A percentile compares a stretch with the other conserved stretches of the same genome.
phyloP scores from a whole-genome alignment of 208 protist genomes.

The Acanthamoeba culbertsoni region DNA sequence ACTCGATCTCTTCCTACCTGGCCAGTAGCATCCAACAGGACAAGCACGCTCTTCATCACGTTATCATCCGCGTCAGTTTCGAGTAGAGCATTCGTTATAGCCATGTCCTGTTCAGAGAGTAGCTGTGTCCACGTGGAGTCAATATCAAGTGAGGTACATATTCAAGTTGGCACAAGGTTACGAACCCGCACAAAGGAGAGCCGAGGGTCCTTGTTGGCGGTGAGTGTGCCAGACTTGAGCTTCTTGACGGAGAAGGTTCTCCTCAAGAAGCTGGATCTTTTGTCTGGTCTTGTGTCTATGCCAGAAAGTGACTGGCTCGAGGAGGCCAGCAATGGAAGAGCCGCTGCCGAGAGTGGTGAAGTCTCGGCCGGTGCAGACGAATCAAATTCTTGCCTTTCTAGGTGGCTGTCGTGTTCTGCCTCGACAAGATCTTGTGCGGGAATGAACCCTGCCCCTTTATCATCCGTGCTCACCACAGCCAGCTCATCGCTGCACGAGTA shows the following conservation, averaged over 20 bases:
- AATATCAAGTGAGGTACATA: no score
- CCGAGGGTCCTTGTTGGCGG: background rate
- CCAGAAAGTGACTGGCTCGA: background rate
- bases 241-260: slow-evolving; percentile 36
- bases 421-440: no score
- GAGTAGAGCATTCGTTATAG: background rate
- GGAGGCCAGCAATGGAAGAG: background rate
- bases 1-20: background rate
- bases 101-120: background rate
- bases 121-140: background rate
- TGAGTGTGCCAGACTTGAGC: background rate
- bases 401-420: no score
- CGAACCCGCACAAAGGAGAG: background rate
- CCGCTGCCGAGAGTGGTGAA: no score
- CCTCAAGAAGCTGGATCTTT: background rate
- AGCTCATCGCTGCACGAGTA: no score
- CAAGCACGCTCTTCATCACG: background rate
- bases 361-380: no score
- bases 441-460: no score
- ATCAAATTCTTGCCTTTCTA: no score
- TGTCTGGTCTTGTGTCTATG: background rate
- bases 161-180: background rate
- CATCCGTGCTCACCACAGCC: no score
- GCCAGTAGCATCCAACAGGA: background rate
- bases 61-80: background rate